A percentile compares a stretch with the other conserved stretches of the same genome.
phyloP scores from a whole-genome alignment of 2,329 filamentous ascomycete species.

The Cladorrhinum sp. region DNA sequence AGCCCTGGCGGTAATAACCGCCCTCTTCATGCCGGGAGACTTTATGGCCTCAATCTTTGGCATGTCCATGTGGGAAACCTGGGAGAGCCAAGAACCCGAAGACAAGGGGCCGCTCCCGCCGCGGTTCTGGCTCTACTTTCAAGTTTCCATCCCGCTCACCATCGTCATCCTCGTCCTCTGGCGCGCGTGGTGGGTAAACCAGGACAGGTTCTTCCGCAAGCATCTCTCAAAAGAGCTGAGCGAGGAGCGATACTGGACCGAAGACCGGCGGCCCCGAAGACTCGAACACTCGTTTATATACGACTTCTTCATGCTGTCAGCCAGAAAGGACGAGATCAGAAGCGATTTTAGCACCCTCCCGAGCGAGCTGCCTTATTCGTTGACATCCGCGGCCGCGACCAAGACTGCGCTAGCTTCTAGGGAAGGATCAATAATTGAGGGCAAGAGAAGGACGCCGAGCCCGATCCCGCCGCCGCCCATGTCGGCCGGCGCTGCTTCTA shows the following conservation, averaged over 20 bases:
- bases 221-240: constrained; percentile 46
- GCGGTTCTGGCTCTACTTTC: constrained; percentile 47
- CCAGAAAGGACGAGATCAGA: constrained; percentile 29
- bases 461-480: background rate
- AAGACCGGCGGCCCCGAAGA: constrained; percentile 40
- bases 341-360: background rate
- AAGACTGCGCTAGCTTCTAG: background rate
- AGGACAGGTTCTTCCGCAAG: constrained; percentile 45
- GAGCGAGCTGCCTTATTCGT: background rate
- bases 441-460: background rate
- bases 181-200: constrained; percentile 47
- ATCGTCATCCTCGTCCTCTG: constrained; percentile 40
- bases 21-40: constrained; percentile 46
- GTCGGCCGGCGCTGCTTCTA: background rate
- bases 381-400: background rate
- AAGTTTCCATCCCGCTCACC: constrained; percentile 42
- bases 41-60: constrained; percentile 46
- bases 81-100: constrained; percentile 30
- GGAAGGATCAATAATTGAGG: background rate
- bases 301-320: constrained; percentile 43
- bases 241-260: constrained; percentile 47
- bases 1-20: constrained; percentile 46
- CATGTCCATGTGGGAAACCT: constrained; percentile 47
- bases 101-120: constrained; percentile 36
- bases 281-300: constrained; percentile 42